Evolutionary conservation across 257 asterid species (phyloP), one percentile per base, ranked within the genome.

Genomic region (Lycium ferocissimum): DNA sequence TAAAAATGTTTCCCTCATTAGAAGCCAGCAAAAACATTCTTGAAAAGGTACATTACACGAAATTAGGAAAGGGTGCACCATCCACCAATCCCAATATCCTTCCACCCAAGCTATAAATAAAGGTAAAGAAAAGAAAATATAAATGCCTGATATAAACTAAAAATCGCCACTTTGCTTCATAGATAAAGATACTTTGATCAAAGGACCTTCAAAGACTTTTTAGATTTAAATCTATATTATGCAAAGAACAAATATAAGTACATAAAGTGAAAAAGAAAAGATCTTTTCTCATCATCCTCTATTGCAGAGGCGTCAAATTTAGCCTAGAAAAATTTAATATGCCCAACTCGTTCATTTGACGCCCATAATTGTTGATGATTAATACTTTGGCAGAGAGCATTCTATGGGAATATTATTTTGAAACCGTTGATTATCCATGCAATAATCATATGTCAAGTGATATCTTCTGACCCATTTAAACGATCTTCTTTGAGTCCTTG

Each of bases 321-420:
- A 76, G 8, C 2, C 3, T 15, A 53, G 51, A 3, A 26, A 13
- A 51, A 26, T 51, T 22, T 22, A 3, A n/a, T 1, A 0, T 2
- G 2, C 20, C 2, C 33, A 18, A 0, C 2, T 18, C 0, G 18
- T 71, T 0, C 37, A 71, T 18, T 10, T 13, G 1, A 33, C 18
- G 26, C 5, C 45, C 26, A 0, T 14, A 37, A 37, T 7, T 0
- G 9, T 35, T 2, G 7, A 0, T 22, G n/a, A 89, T 91, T 89
- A 96, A 88, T 94, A 96, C 83, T 85, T 90, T 53, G 97, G 82
- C 49, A 95, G 98, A 45, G 84, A 62, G 79, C 99, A 96, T 85
- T 96, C 99, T 40, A 86, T 88, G 0, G 98, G 99, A 15, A 94
- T 89, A 54, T 35, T 85, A 84, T 91, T 89, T 40, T 91, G 72